Evolutionary conservation across 176 grass and related monocot species (phyloP).

Genomic region (Phragmites australis): DNA sequence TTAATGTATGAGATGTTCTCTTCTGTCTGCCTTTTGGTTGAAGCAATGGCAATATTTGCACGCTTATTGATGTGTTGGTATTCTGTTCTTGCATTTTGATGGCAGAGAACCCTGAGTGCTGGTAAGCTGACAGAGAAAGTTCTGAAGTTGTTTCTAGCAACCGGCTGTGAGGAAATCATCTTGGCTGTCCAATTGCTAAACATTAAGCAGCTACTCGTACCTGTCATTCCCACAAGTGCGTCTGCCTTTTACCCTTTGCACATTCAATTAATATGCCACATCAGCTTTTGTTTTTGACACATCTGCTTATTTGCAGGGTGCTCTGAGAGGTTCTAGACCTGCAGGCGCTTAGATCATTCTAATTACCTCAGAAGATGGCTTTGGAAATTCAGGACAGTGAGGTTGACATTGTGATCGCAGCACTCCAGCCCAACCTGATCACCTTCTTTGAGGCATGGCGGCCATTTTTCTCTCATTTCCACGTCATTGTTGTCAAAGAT

Average conservation of each 20-base stretch:
- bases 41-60: background rate
- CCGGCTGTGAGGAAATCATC: constrained; percentile 72
- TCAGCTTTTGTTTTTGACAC: constrained; percentile 32
- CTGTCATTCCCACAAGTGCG: constrained; percentile 86
- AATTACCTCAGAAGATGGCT: constrained; percentile 59
- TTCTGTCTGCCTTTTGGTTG: background rate
- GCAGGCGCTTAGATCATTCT: constrained; percentile 12
- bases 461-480: constrained; percentile 86
- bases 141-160: constrained; percentile 79
- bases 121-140: constrained; percentile 91
- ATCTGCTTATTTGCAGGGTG: constrained; percentile 65
- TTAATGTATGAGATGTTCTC: background rate
- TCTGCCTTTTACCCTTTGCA: background rate
- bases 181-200: constrained; percentile 62
- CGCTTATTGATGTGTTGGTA: background rate
- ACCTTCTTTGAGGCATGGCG: constrained; percentile 85
- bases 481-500: constrained; percentile 87
- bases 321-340: constrained; percentile 76
- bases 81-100: constrained; percentile 6
- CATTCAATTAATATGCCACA: background rate
- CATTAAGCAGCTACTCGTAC: constrained; percentile 65
- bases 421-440: constrained; percentile 71
- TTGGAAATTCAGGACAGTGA: constrained; percentile 72
- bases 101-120: constrained; percentile 74
- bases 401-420: constrained; percentile 93